phyloP scores from a whole-genome alignment of 495 filamentous ascomycete species.

The Annulohypoxylon nitens region DNA sequence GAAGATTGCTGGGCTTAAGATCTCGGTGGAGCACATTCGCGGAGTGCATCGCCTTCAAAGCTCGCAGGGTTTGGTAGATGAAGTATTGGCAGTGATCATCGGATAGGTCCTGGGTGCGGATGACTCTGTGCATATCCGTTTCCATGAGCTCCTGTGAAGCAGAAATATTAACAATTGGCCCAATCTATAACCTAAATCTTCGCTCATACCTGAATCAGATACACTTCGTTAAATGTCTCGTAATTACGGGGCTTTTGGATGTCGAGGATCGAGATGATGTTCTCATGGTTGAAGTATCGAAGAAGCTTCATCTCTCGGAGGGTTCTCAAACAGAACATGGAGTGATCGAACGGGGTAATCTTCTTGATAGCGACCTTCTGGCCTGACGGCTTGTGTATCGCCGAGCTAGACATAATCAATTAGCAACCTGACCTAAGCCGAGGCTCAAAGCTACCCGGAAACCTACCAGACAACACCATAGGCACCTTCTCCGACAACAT shows the following conservation, averaged over 20 bases:
- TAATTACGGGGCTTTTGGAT: conserved; percentile 98
- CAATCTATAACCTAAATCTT: neutral
- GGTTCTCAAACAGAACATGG: conserved; percentile 98
- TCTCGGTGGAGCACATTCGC: conserved; percentile 98
- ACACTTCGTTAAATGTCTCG: conserved; percentile 97
- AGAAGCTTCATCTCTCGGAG: conserved; percentile 99
- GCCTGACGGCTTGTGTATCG: conserved; percentile 96
- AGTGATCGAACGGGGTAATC: conserved; percentile 99
- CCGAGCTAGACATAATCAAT: conserved; percentile 74
- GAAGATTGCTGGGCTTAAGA: conserved; percentile 94
- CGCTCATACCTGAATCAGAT: conserved; percentile 89
- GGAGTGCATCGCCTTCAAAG: conserved; percentile 98
- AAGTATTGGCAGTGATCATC: conserved; percentile 99
- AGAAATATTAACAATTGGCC: conserved; percentile 32
- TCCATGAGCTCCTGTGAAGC: conserved; percentile 94
- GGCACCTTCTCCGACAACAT: conserved; percentile 98
- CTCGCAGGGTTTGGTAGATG: conserved; percentile 99
- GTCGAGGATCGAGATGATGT: conserved; percentile 99
- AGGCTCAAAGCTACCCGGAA: neutral
- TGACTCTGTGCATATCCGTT: conserved; percentile 99
- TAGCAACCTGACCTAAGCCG: conserved; percentile 23
- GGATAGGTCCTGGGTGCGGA: conserved; percentile 97
- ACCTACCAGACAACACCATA: conserved; percentile 98
- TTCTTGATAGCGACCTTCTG: conserved; percentile 99
- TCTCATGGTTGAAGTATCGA: conserved; percentile 99